Evolutionary conservation across 176 grass and related monocot species (phyloP).

Genomic region (Puya raimondii): DNA sequence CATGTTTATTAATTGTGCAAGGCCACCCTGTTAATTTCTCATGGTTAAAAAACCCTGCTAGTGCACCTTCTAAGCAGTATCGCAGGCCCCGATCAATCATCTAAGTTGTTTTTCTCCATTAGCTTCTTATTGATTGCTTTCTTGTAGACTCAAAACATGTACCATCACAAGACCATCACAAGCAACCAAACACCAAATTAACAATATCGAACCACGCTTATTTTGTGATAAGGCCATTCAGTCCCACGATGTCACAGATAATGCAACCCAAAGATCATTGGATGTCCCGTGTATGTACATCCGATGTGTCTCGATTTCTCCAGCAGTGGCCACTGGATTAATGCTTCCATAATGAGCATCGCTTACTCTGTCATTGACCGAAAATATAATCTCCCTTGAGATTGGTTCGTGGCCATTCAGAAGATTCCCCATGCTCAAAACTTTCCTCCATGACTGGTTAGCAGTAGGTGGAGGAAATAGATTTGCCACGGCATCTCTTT

Average conservation of each 20-base stretch:
- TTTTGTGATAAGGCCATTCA: slow-evolving; percentile 17
- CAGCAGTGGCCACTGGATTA: slow-evolving; percentile 36
- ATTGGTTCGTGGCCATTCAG: slow-evolving; percentile 90
- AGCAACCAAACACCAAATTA: not conserved
- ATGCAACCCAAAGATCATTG: slow-evolving; percentile 79
- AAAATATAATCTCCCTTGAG: slow-evolving; percentile 82
- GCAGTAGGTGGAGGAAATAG: slow-evolving; percentile 81
- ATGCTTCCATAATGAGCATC: slow-evolving; percentile 56
- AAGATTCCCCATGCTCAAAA: slow-evolving; percentile 99
- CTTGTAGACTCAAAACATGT: not conserved
- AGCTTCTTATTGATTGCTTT: too few relatives aligned
- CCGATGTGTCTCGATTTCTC: slow-evolving; percentile 71
- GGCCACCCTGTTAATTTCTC: not conserved
- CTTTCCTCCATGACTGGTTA: slow-evolving; percentile 93
- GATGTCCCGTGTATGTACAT: slow-evolving; percentile 95
- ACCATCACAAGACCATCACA: not conserved
- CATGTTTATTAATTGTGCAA: not conserved
- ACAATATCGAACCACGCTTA: slow-evolving; percentile 1
- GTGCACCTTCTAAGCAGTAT: not conserved
- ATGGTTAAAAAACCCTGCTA: not conserved
- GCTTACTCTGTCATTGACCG: slow-evolving; percentile 51
- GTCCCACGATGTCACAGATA: slow-evolving; percentile 93
- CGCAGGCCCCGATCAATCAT: not conserved
- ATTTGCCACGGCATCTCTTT: slow-evolving; percentile 61
- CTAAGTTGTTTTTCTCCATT: not conserved